Evolutionary conservation across 352 stramenopile species (phyloP), one percentile per base, ranked within the genome.

Genomic region (Pilasporangium apinafurcum): DNA sequence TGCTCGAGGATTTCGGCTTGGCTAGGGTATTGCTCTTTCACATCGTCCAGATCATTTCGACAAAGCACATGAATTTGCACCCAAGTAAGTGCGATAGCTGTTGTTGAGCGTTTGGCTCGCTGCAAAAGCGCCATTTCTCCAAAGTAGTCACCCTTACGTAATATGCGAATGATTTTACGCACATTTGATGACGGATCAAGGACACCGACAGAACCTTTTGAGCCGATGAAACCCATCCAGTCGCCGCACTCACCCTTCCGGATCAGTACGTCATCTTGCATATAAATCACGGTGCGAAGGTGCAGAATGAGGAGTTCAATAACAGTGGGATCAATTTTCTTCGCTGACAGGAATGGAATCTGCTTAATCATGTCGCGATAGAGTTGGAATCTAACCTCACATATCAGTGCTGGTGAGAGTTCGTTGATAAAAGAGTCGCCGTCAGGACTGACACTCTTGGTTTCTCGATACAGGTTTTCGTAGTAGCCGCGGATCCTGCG

Each of bases 151-250:
- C 77, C 77, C 35, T 83, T 82, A 8, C 62, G 60, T 27, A 89
- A 58, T 18, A 86, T 82, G 13, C 71, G 53, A 5, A 86, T 77
- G 26, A 89, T 72, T 32, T 74, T 69, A 18, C 62, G 59, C 28
- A 37, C 49, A 4, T 68, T 32, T 0, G 65, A 63, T 8, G 57
- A 66, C 4, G 76, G 76, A 32, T 86, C 76, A 4, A 90, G 53
- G n/a, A 90, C 56, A 8, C 71, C 74, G 3, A 86, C 73, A 1
- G 62, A 68, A 1, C 75, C 78, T 49, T 82, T 86, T 12, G 69
- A 83, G 13, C 74, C 74, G 36, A 88, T 86, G 38, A 90, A 87
- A 7, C 75, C 78, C 78, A 90, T 90, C 78, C 78, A 90, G 52
- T 90, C 75, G 9, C 78, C 72, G 24, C 73, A 74, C 51, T 90